These are phyloP conservation scores for Amauroascus verrucosus DNA, from an alignment of 2,329 filamentous ascomycete species.

Conservation along the genomic window DNA sequence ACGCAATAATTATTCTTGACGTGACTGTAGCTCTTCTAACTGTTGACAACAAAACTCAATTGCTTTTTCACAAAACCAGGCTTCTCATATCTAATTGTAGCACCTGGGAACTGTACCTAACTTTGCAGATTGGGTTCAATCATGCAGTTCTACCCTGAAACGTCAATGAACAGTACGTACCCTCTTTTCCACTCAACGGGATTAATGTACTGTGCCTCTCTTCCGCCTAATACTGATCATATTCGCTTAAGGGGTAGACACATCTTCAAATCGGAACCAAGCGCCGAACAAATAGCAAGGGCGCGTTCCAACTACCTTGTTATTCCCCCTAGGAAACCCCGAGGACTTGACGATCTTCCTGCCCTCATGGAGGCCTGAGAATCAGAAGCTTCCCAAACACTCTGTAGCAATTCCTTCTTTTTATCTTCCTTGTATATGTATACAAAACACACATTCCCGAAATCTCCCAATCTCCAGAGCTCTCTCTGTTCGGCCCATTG, in stretches of 20 bases:
- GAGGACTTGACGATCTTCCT: background rate
- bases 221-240: background rate
- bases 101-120: background rate
- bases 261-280: background rate
- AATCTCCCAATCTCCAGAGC: background rate
- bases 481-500: background rate
- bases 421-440: background rate
- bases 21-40: too few species aligned
- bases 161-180: background rate
- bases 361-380: background rate
- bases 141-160: conserved; percentile 5
- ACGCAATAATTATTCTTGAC: too few species aligned
- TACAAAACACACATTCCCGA: background rate
- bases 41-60: too few species aligned
- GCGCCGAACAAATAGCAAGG: background rate
- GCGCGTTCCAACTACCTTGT: background rate
- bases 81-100: too few species aligned
- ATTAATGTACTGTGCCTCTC: background rate
- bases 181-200: background rate
- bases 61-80: too few species aligned
- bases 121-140: background rate
- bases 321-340: background rate
- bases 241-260: background rate
- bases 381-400: background rate
- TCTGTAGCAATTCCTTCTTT: background rate